Conservation (phyloP, 345 rosid genomes). For the Melaleuca alternifolia region DNA sequence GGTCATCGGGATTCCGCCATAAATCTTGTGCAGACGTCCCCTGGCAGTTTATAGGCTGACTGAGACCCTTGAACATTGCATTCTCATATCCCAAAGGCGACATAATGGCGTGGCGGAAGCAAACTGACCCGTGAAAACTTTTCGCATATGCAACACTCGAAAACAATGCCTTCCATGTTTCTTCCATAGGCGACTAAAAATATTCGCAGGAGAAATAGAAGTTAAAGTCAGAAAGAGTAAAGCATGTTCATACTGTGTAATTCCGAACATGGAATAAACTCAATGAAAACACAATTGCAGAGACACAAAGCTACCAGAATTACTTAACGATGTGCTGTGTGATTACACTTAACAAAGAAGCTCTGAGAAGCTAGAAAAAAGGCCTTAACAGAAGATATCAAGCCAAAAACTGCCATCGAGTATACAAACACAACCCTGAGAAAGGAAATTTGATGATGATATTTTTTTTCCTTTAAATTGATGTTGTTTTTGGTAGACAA, state of each 20-base stretch:
- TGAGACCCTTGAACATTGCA: slow-evolving; percentile 67
- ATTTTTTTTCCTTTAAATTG: neutral
- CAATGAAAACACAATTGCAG: neutral
- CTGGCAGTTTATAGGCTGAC: slow-evolving; percentile 43
- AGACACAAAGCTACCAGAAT: neutral
- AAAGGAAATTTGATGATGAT: neutral
- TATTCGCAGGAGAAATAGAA: neutral
- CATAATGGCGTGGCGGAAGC: slow-evolving; percentile 73
- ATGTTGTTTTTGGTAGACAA: neutral
- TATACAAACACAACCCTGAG: neutral
- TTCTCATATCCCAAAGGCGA: slow-evolving; percentile 91
- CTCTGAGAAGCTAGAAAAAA: neutral
- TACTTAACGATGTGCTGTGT: neutral
- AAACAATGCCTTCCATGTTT: slow-evolving; percentile 84
- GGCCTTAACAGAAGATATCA: neutral
- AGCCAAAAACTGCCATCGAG: neutral
- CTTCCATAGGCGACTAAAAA: slow-evolving; percentile 73
- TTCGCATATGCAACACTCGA: slow-evolving; percentile 70
- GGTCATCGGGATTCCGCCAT: slow-evolving; percentile 52
- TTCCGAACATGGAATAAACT: neutral
- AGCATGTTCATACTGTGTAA: neutral
- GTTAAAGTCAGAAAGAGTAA: neutral
- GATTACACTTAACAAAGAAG: neutral
- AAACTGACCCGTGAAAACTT: slow-evolving; percentile 72
- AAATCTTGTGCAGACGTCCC: slow-evolving; percentile 64